These are phyloP conservation scores for Funneliformis mosseae DNA, from an alignment of 192 early-diverging fungal genomes.

Conservation along the genomic window DNA sequence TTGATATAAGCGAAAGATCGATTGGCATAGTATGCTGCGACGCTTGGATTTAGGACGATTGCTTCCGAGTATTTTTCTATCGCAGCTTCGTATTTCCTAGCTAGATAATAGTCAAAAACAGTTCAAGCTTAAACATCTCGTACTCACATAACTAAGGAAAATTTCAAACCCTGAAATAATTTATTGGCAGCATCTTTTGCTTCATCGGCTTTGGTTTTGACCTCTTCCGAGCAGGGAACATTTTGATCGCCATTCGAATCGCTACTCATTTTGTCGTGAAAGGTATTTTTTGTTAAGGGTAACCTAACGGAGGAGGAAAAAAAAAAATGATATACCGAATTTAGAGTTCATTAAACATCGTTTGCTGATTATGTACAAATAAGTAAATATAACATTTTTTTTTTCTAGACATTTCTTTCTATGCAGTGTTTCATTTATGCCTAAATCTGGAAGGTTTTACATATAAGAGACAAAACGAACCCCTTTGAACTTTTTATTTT, in stretches of 20 bases:
- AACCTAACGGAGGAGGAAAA: background rate
- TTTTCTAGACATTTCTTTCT: no score
- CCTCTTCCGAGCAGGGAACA: conserved; percentile 33
- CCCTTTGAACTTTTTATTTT: no score
- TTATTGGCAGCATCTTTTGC: conserved; percentile 67
- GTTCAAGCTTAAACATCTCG: background rate
- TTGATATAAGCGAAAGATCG: conserved; percentile 87
- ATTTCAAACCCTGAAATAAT: conserved; percentile 52
- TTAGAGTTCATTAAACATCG: background rate
- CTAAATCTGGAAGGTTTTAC: no score
- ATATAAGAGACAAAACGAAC: no score
- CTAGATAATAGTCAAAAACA: conserved; percentile 29
- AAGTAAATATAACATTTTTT: no score
- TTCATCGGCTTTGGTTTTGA: conserved; percentile 44
- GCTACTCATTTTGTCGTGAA: background rate
- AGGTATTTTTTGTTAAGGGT: background rate
- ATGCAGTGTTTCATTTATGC: no score
- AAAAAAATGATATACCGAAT: background rate
- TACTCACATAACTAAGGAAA: background rate
- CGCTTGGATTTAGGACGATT: conserved; percentile 80
- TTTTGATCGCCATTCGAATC: conserved; percentile 3
- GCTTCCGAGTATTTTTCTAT: conserved; percentile 90
- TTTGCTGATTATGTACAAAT: no score
- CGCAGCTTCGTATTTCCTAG: conserved; percentile 80
- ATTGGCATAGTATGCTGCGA: conserved; percentile 89